phyloP scores from a whole-genome alignment of 163 green algal species.

The Chlamydomonas reinhardtii region DNA sequence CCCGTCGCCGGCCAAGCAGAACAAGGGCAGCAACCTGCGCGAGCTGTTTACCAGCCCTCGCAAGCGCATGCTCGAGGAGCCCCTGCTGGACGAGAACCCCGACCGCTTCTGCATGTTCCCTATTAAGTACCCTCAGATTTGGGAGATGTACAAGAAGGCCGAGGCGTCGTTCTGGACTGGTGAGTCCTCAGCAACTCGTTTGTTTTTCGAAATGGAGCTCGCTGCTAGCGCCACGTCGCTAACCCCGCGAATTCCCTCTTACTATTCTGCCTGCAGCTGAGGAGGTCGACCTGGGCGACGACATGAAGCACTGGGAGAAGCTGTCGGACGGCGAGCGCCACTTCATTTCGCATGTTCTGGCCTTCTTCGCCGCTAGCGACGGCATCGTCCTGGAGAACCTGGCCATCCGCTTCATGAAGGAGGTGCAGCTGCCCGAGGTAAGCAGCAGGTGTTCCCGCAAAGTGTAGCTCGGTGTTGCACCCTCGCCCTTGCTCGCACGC shows the following conservation, averaged over 20 bases:
- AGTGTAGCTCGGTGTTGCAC: no score
- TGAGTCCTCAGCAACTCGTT: slow-evolving; percentile 11
- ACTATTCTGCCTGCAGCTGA: slow-evolving; percentile 68
- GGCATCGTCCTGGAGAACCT: slow-evolving; percentile 94
- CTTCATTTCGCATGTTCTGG: slow-evolving; percentile 91
- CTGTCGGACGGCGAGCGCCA: slow-evolving; percentile 88
- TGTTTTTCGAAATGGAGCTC: no score
- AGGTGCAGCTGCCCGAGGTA: slow-evolving; percentile 92
- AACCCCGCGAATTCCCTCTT: not conserved
- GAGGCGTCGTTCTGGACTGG: slow-evolving; percentile 98
- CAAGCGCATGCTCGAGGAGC: slow-evolving; percentile 66
- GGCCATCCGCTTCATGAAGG: slow-evolving; percentile 87
- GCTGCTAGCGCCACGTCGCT: no score
- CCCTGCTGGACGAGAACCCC: slow-evolving; percentile 86
- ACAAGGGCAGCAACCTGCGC: slow-evolving; percentile 26
- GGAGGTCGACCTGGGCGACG: slow-evolving; percentile 89
- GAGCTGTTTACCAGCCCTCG: slow-evolving; percentile 57
- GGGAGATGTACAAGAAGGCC: slow-evolving; percentile 98
- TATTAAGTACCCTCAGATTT: slow-evolving; percentile 84
- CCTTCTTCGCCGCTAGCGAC: slow-evolving; percentile 92
- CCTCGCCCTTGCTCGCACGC: not conserved
- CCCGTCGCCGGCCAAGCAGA: slow-evolving; percentile 2
- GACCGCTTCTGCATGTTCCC: slow-evolving; percentile 79
- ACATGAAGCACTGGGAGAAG: slow-evolving; percentile 88
- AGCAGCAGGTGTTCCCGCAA: slow-evolving; percentile 38